Conservation (phyloP, 2,329 filamentous ascomycete species). For the Aspergillus caelatus region DNA sequence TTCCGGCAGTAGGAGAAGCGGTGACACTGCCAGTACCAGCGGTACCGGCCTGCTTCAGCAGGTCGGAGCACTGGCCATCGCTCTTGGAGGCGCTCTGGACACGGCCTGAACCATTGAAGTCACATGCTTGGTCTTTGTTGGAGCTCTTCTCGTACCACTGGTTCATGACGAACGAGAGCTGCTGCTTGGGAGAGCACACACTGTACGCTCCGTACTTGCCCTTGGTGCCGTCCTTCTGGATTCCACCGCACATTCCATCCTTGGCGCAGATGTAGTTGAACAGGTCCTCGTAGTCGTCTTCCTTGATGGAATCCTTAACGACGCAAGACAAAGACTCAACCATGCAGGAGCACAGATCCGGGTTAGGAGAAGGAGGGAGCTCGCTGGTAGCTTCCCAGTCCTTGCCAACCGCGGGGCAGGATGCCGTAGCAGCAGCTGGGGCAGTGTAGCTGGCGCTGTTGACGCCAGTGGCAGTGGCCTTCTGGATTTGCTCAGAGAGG, state of each 20-base stretch:
- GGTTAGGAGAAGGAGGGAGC: conserved; percentile 82
- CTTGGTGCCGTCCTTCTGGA: conserved; percentile 40
- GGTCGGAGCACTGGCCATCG: conserved; percentile 36
- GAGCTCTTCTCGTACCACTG: conserved; percentile 45
- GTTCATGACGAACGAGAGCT: conserved; percentile 52
- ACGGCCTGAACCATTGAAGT: conserved; percentile 48
- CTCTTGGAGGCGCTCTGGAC: conserved; percentile 35
- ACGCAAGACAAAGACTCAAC: conserved; percentile 71
- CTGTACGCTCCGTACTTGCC: conserved; percentile 53
- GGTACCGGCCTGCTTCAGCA: conserved; percentile 45
- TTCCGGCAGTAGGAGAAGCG: conserved; percentile 35
- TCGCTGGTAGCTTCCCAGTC: conserved; percentile 69
- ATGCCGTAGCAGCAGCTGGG: conserved; percentile 67
- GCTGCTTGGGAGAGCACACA: conserved; percentile 49
- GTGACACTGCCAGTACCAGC: conserved; percentile 45
- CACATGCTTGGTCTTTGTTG: conserved; percentile 42
- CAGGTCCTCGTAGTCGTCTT: conserved; percentile 60
- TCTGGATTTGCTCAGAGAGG: conserved; percentile 70
- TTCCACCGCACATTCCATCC: conserved; percentile 40
- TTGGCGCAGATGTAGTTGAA: conserved; percentile 60
- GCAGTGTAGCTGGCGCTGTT: conserved; percentile 70
- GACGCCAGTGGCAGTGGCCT: conserved; percentile 67
- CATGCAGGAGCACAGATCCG: conserved; percentile 84
- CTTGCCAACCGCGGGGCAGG: conserved; percentile 68
- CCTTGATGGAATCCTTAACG: conserved; percentile 59